These are phyloP conservation scores for Casuarina equisetifolia DNA, from an alignment of 306 rosid species.

Conservation along the genomic window DNA sequence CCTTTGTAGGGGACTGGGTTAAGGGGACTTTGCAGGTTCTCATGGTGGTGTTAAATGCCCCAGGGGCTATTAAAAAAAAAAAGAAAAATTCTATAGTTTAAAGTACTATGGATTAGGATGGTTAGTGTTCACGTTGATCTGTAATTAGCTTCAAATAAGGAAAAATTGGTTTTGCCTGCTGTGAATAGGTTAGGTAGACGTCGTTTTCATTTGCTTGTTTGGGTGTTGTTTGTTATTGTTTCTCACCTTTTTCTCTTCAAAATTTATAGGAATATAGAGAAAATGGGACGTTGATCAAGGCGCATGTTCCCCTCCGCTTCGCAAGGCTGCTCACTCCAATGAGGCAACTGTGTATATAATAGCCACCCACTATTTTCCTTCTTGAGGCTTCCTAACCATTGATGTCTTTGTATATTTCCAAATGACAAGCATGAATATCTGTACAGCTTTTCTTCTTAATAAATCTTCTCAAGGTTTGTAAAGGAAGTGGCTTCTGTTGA, in stretches of 20 bases:
- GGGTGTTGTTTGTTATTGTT: conserved; percentile 7
- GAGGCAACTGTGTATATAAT: conserved; percentile 65
- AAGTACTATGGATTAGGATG: neutral
- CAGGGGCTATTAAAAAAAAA: neutral
- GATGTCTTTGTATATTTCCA: neutral
- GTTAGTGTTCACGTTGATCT: neutral
- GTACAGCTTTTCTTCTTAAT: conserved; percentile 23
- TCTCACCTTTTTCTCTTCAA: conserved; percentile 20
- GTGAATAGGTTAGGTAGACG: neutral
- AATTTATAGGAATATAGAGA: conserved; percentile 73
- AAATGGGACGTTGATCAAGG: conserved; percentile 79
- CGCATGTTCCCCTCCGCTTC: conserved; percentile 89
- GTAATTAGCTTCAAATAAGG: neutral
- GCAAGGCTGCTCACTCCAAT: conserved; percentile 93
- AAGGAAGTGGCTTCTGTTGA: neutral
- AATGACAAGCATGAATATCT: neutral
- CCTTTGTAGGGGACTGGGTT: neutral
- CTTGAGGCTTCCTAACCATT: conserved; percentile 11
- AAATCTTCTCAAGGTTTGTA: neutral
- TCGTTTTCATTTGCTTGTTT: conserved; percentile 1
- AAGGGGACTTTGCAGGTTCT: neutral
- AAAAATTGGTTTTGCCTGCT: neutral
- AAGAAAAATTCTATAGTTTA: neutral
- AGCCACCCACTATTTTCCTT: neutral
- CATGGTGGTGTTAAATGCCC: neutral